Evolutionary conservation across 2,329 filamentous ascomycete species (phyloP).

Genomic region (Cladophialophora yegresii): DNA sequence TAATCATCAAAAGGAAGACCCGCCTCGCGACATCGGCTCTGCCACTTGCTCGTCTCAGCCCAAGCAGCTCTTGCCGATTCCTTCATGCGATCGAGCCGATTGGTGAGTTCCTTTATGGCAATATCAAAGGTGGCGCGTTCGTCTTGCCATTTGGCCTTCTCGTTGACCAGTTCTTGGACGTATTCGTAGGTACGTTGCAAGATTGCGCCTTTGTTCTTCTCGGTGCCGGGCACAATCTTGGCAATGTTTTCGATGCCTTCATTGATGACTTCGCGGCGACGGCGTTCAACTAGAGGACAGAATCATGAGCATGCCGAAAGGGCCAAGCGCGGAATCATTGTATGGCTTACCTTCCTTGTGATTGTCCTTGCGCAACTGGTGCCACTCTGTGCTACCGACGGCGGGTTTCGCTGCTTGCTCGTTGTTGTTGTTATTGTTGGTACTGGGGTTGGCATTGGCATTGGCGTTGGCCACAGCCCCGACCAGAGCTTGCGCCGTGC

Average conservation of each 20-base stretch:
- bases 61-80: slow-evolving; percentile 86
- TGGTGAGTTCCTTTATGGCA: slow-evolving; percentile 78
- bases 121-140: slow-evolving; percentile 51
- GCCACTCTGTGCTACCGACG: slow-evolving; percentile 97
- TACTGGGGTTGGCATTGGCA: background rate
- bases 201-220: slow-evolving; percentile 99
- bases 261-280: slow-evolving; percentile 95
- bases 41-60: slow-evolving; percentile 71
- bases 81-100: slow-evolving; percentile 93
- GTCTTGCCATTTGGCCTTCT: slow-evolving; percentile 41
- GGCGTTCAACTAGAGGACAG: slow-evolving; percentile 75
- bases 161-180: slow-evolving; percentile 71
- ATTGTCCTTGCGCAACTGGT: slow-evolving; percentile 94
- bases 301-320: background rate
- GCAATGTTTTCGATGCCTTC: slow-evolving; percentile 97
- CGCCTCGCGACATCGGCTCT: slow-evolving; percentile 50
- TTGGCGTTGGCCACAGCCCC: slow-evolving; percentile 42
- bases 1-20: slow-evolving; percentile 54
- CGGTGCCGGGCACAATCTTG: slow-evolving; percentile 95
- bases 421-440: slow-evolving; percentile 2
- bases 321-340: background rate
- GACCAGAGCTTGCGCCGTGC: slow-evolving; percentile 38
- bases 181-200: slow-evolving; percentile 90
- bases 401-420: slow-evolving; percentile 66
- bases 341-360: slow-evolving; percentile 82